Evolutionary conservation across 2,329 filamentous ascomycete species (phyloP), one percentile per base, ranked within the genome.

Genomic region (Botrytis galanthina): DNA sequence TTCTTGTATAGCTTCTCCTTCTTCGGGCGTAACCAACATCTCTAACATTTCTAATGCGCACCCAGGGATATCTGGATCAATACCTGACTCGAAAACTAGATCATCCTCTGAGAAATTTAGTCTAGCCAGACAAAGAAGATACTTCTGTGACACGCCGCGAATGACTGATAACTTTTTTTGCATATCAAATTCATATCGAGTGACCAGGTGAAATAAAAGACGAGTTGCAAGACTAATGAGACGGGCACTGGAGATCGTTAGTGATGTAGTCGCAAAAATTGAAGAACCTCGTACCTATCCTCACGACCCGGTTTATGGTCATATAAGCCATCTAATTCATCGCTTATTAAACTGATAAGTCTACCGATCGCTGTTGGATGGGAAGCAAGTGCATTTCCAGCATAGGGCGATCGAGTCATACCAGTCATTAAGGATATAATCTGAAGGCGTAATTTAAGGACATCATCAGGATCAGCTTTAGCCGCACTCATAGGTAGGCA

Each of bases 71-170:
- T 93, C 93, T 42, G 91, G 88, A 51, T 92, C 91, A 71, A 97
- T 91, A 0, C 91, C 91, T 1, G 86, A 85, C 82, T 98, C 94
- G 42, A 97, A 86, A 18, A 96, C 87, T 14, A 93, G 82, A 44
- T 93, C 92, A 75, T 97, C 93, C 35, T 90, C 89, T 9, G 90
- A 91, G 81, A 97, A 98, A 0, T 93, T 94, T n/a, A 98, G 84
- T 60, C 95, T 85, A 0, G 93, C 94, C 62, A 99, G 84, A 3
- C 90, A 90, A 16, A 98, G 88, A 1, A 97, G 85, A 79, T 97
- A 95, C 70, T 94, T 94, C 79, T 97, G 94, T 70, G 89, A 88
- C 0, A 91, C 93, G 4, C 93, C 93, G 8, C 89, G 86, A 0
- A 93, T 88, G 14, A 88, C 87, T 0, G 87, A 86, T 8, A 97